phyloP scores from a whole-genome alignment of 495 filamentous ascomycete genomes.

The Xylona heveae region DNA sequence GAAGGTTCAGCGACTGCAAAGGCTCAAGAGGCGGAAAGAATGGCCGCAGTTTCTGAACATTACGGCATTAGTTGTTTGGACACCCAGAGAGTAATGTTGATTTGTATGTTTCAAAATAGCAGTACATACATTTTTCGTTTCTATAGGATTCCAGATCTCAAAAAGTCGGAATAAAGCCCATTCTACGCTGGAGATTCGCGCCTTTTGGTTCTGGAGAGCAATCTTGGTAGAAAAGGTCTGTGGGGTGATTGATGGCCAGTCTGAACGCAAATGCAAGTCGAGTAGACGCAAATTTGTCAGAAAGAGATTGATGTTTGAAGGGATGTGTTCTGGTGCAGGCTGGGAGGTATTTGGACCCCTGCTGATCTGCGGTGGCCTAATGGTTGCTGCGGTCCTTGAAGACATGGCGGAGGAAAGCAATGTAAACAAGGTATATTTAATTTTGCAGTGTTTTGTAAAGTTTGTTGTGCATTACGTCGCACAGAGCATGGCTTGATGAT shows the following conservation, averaged over 20 bases:
- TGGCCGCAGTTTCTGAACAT: slow-evolving; percentile 52
- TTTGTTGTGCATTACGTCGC: no score
- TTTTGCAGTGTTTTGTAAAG: no score
- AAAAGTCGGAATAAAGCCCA: slow-evolving; percentile 74
- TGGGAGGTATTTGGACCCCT: slow-evolving; percentile 2
- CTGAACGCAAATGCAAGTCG: slow-evolving; percentile 46
- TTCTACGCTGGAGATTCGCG: slow-evolving; percentile 56
- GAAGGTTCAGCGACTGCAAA: slow-evolving; percentile 72
- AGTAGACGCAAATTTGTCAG: slow-evolving; percentile 62
- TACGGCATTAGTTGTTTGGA: slow-evolving; percentile 7
- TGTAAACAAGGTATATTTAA: no score
- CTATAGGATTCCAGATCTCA: slow-evolving; percentile 54
- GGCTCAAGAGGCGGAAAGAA: slow-evolving; percentile 79
- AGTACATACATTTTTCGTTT: slow-evolving; percentile 40
- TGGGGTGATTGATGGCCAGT: slow-evolving; percentile 54
- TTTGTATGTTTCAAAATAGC: slow-evolving; percentile 2
- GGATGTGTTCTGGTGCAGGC: slow-evolving; percentile 6
- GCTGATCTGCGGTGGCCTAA: no score
- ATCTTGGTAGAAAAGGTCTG: slow-evolving; percentile 44
- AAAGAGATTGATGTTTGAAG: slow-evolving; percentile 42
- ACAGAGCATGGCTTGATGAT: no score
- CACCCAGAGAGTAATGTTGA: slow-evolving; percentile 2
- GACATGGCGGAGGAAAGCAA: no score
- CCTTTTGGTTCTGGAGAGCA: slow-evolving; percentile 49
- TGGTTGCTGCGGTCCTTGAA: no score